Percentiles rank a stretch among this genome's conserved stretches.
phyloP scores from a whole-genome alignment of 345 rosid species.

The Chamaenerion angustifolium region DNA sequence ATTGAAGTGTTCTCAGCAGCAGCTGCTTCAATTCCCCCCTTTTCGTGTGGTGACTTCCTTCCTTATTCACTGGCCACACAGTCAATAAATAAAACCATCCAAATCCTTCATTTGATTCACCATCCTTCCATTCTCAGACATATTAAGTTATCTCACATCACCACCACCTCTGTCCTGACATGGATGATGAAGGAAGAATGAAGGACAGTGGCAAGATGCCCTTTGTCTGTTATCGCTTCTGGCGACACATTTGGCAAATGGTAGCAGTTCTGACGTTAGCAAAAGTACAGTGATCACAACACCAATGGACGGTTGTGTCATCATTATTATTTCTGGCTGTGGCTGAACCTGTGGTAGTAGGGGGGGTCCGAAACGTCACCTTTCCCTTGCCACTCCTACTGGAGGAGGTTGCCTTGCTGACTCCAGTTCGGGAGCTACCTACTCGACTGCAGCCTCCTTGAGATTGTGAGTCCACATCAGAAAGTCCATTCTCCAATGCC shows the following conservation, averaged over 20 bases:
- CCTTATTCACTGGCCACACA: too few relatives aligned
- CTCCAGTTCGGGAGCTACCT: constrained; percentile 32
- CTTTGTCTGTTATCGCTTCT: constrained; percentile 17
- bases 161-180: too few relatives aligned
- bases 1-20: too few relatives aligned
- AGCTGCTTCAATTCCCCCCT: too few relatives aligned
- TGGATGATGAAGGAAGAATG: too few relatives aligned
- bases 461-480: constrained; percentile 51
- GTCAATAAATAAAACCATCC: too few relatives aligned
- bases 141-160: too few relatives aligned
- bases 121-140: too few relatives aligned
- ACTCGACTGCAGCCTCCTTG: constrained; percentile 49
- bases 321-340: constrained; percentile 22
- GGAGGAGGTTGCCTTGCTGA: constrained; percentile 37
- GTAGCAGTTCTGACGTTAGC: constrained; percentile 42
- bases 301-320: constrained; percentile 49
- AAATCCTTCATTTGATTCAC: too few relatives aligned
- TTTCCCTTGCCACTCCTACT: constrained; percentile 26
- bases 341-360: not conserved
- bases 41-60: too few relatives aligned
- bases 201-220: constrained; percentile 1
- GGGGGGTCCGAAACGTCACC: constrained; percentile 17
- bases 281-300: constrained; percentile 64
- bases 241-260: constrained; percentile 63
- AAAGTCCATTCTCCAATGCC: constrained; percentile 85